phyloP scores from a whole-genome alignment of 148 eudicot species.

The Camellia japonica region DNA sequence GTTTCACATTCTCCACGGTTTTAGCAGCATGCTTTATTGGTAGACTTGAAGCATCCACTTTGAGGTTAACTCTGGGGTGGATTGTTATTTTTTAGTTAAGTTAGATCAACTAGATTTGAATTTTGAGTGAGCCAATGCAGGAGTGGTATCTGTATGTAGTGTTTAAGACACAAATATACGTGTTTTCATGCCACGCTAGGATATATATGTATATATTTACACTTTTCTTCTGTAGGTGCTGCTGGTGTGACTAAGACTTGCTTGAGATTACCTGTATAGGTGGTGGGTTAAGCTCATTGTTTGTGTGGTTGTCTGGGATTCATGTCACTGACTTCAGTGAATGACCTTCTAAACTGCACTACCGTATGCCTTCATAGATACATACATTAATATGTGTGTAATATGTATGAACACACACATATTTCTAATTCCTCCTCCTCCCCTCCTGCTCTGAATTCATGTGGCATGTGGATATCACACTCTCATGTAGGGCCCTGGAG shows the following conservation, averaged over 20 bases:
- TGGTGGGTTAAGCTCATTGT: background rate
- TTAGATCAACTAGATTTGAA: background rate
- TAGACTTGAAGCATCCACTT: background rate
- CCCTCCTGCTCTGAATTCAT: background rate
- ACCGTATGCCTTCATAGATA: background rate
- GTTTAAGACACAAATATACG: background rate
- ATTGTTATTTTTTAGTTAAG: background rate
- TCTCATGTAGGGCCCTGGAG: slow-evolving; percentile 79
- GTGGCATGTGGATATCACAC: background rate
- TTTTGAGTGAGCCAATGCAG: background rate
- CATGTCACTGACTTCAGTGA: background rate
- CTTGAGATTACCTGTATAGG: background rate
- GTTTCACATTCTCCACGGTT: background rate
- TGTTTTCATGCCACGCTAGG: background rate
- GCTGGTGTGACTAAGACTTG: background rate
- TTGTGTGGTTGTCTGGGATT: background rate
- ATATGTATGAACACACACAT: background rate
- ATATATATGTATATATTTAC: background rate
- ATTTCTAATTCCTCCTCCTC: background rate
- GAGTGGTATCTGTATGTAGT: background rate
- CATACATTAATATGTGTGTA: background rate
- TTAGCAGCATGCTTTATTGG: background rate
- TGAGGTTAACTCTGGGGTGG: background rate
- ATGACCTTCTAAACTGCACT: background rate
- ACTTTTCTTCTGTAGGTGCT: background rate